Evolutionary conservation across 306 rosid species (phyloP).

Genomic region (Quercus berberidifolia): DNA sequence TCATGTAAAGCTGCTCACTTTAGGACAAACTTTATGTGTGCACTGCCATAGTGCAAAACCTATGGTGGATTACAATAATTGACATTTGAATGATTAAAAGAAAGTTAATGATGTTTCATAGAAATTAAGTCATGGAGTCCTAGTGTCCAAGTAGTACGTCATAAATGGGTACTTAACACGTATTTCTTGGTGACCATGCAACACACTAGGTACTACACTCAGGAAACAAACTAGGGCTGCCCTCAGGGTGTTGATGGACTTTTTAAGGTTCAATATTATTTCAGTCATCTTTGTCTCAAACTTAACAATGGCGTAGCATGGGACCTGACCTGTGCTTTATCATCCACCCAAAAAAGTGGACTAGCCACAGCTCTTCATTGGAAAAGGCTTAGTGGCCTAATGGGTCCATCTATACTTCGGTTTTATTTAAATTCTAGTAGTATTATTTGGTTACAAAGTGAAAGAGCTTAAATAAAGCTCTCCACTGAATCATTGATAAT

Average conservation of each 20-base stretch:
- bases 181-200: slow-evolving; percentile 19
- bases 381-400: slow-evolving; percentile 44
- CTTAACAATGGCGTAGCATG: slow-evolving; percentile 26
- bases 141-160: not conserved
- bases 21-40: not conserved
- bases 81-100: not conserved
- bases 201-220: slow-evolving; percentile 18
- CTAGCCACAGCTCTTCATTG: slow-evolving; percentile 33
- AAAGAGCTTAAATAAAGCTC: slow-evolving; percentile 29
- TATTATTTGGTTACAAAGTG: slow-evolving; percentile 39
- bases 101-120: not conserved
- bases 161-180: not conserved
- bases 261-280: slow-evolving; percentile 31
- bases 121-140: not conserved
- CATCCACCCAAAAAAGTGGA: slow-evolving; percentile 43
- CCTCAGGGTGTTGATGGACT: slow-evolving; percentile 21
- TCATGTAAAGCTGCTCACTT: not conserved
- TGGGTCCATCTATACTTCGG: slow-evolving; percentile 37
- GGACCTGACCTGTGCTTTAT: slow-evolving; percentile 43
- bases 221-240: slow-evolving; percentile 25
- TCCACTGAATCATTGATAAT: slow-evolving; percentile 26
- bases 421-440: slow-evolving; percentile 23
- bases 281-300: slow-evolving; percentile 24
- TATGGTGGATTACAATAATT: not conserved
- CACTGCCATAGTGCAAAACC: not conserved